These are phyloP conservation scores for Fusarium dimerum DNA, from an alignment of 2,329 filamentous ascomycete species.

Conservation along the genomic window DNA sequence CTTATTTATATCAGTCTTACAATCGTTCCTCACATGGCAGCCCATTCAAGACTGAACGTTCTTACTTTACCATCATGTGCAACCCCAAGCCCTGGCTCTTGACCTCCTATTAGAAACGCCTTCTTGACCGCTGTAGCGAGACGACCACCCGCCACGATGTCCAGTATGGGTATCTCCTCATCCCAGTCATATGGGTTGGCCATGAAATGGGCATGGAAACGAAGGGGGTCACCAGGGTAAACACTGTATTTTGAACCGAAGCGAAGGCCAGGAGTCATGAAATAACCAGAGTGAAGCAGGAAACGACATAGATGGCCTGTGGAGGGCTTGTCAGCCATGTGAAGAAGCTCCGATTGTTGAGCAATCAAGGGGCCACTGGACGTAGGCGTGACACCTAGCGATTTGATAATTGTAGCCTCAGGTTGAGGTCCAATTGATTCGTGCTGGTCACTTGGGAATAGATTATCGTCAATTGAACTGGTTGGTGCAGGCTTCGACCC, in stretches of 20 bases:
- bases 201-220: constrained; percentile 94
- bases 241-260: constrained; percentile 95
- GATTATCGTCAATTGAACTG: constrained; percentile 13
- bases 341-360: constrained; percentile 9
- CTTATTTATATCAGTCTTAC: constrained; percentile 12
- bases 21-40: constrained; percentile 68
- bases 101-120: constrained; percentile 82
- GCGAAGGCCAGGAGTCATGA: constrained; percentile 85
- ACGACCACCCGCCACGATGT: constrained; percentile 82
- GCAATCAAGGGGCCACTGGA: constrained; percentile 36
- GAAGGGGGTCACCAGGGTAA: constrained; percentile 91
- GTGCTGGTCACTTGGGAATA: constrained; percentile 22
- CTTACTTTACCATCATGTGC: constrained; percentile 51
- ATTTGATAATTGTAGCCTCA: constrained; percentile 16
- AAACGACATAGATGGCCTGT: constrained; percentile 70
- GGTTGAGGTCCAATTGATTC: constrained; percentile 10
- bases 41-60: constrained; percentile 90
- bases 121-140: constrained; percentile 96
- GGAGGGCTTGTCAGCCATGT: constrained; percentile 13
- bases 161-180: constrained; percentile 79
- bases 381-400: constrained; percentile 38
- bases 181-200: constrained; percentile 86
- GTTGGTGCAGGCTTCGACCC: constrained; percentile 1
- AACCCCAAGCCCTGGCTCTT: constrained; percentile 40
- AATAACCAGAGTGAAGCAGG: constrained; percentile 78